phyloP scores from a whole-genome alignment of 2,329 filamentous ascomycete genomes.

The Ascochyta fabae region DNA sequence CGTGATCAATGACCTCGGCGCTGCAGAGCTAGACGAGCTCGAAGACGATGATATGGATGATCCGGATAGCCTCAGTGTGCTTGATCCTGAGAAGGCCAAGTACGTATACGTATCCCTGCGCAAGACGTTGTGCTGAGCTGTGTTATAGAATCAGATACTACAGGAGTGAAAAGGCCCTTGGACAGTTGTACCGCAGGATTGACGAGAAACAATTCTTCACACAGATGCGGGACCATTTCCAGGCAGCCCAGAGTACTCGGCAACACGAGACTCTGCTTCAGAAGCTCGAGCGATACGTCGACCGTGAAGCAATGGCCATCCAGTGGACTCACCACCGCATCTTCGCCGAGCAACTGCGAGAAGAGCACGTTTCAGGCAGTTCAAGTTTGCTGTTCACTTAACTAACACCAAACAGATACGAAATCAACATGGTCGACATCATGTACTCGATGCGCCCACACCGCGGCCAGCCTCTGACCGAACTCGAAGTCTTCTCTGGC shows the following conservation, averaged over 20 bases:
- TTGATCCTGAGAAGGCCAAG: slow-evolving; percentile 53
- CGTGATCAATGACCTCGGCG: slow-evolving; percentile 43
- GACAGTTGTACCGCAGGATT: slow-evolving; percentile 72
- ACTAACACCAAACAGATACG: slow-evolving; percentile 52
- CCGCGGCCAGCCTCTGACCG: slow-evolving; percentile 37
- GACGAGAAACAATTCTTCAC: slow-evolving; percentile 71
- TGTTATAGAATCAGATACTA: slow-evolving; percentile 62
- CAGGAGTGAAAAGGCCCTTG: slow-evolving; percentile 70
- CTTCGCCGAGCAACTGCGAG: slow-evolving; percentile 53
- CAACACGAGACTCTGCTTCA: slow-evolving; percentile 32
- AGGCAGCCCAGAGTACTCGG: slow-evolving; percentile 5
- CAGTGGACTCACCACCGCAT: slow-evolving; percentile 50
- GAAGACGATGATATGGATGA: slow-evolving; percentile 48
- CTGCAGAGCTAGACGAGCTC: slow-evolving; percentile 31
- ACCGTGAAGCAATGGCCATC: slow-evolving; percentile 47
- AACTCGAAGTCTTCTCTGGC: slow-evolving; percentile 60
- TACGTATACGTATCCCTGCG: neutral
- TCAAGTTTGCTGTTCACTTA: neutral
- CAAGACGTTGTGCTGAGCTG: neutral
- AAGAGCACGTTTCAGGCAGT: slow-evolving; percentile 20
- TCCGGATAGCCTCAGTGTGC: slow-evolving; percentile 36
- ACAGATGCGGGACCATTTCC: slow-evolving; percentile 31
- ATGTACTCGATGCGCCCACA: slow-evolving; percentile 50
- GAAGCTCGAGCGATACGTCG: slow-evolving; percentile 51
- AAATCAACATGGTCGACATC: slow-evolving; percentile 57